Evolutionary conservation across 495 filamentous ascomycete species (phyloP), one percentile per base, ranked within the genome.

Genomic region (Penicillium samsonianum): DNA sequence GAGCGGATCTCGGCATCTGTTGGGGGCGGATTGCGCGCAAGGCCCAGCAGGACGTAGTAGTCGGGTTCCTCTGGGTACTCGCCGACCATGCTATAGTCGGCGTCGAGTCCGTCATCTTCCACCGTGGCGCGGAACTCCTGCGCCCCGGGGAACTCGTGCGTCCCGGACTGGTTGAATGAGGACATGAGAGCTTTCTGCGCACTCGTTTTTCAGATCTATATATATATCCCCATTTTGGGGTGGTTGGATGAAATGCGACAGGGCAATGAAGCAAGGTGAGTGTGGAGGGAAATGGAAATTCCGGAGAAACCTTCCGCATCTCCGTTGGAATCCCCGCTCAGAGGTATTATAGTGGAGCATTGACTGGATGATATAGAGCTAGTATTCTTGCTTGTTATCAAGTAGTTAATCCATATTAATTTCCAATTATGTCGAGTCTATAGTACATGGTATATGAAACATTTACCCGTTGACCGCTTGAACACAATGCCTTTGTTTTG

Each of bases 31-130:
- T 73, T 62, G 42, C 68, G 70, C 5, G 76, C 64, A 25, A 84
- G 71, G 16, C 79, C 78, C n/a, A 84, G 67, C 28, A 82, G 58
- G 54, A 77, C 71, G 54, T 84, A 84, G 65, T 80, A 81, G 63
- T 82, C 76, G 20, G 67, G 42, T 42, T 72, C 65, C 8, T 69
- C 55, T 17, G 74, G 64, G 59, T 74, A 73, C 31, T 69, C 51
- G 33, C 57, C 65, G 38, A 54, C 35, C 58, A 53, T 61, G 55
- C 43, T 50, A 56, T 67, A 62, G 47, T 67, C 48, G 41, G 49
- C 61, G 37, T 67, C 67, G 38, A 69, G 64, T 26, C 59, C 67
- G 45, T 67, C 64, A 48, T 67, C 51, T 17, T 67, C 62, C 48
- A 57, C 42, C 23, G 61, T 57, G 2, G 52, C 46, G 55, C 60